Evolutionary conservation across 805 yeast species (phyloP).

Genomic region (Ogataea thermomethanolica): DNA sequence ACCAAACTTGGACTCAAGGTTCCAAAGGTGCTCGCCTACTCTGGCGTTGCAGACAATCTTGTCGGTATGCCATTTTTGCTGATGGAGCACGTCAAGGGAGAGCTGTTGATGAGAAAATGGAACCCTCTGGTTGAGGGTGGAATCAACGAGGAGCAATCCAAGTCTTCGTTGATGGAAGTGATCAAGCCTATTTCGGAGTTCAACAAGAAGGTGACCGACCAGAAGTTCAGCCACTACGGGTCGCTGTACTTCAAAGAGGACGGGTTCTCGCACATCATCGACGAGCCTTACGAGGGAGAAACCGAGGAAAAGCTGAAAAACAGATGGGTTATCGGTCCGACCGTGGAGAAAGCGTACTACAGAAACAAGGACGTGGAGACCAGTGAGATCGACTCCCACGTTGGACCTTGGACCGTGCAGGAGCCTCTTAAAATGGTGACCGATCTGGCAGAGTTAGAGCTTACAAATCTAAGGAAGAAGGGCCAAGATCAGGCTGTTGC

Average conservation of each 20-base stretch:
- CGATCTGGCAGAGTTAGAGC: slow-evolving; percentile 62
- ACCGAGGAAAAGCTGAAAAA: slow-evolving; percentile 46
- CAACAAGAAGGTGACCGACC: slow-evolving; percentile 26
- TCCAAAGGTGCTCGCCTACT: slow-evolving; percentile 71
- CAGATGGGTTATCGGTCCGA: slow-evolving; percentile 92
- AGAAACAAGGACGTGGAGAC: slow-evolving; percentile 60
- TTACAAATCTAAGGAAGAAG: slow-evolving; percentile 41
- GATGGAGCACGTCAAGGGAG: slow-evolving; percentile 78
- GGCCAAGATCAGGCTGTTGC: slow-evolving; percentile 51
- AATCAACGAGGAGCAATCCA: slow-evolving; percentile 45
- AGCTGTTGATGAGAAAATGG: slow-evolving; percentile 85
- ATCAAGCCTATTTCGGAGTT: slow-evolving; percentile 68
- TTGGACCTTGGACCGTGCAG: slow-evolving; percentile 75
- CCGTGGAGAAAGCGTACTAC: slow-evolving; percentile 74
- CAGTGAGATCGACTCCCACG: slow-evolving; percentile 43
- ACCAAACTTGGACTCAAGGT: slow-evolving; percentile 63
- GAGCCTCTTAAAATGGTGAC: slow-evolving; percentile 60
- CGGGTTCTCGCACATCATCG: slow-evolving; percentile 34
- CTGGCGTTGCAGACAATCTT: slow-evolving; percentile 57
- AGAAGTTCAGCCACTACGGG: slow-evolving; percentile 73
- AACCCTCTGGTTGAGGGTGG: slow-evolving; percentile 70
- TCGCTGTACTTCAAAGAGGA: slow-evolving; percentile 79
- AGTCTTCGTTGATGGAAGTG: slow-evolving; percentile 51
- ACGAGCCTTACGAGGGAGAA: slow-evolving; percentile 59
- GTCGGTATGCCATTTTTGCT: slow-evolving; percentile 73